phyloP scores from a whole-genome alignment of 805 yeast genomes.

The Cyberlindnera suaveolens region DNA sequence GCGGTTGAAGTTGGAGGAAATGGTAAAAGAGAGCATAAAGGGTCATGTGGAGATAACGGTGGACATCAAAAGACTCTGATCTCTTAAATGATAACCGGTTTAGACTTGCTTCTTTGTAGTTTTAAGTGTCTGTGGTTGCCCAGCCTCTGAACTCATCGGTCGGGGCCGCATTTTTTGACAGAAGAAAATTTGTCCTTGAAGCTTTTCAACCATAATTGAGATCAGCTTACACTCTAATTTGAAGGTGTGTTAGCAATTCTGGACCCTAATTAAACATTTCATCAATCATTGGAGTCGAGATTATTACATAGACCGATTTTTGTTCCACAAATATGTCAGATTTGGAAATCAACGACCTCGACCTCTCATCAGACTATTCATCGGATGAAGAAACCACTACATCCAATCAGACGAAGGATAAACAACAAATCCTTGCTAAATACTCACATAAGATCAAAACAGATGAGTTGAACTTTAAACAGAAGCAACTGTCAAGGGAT shows the following conservation, averaged over 20 bases:
- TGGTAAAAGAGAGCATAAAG: constrained; percentile 28
- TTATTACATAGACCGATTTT: too few relatives aligned
- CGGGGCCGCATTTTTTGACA: too few relatives aligned
- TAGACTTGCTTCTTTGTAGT: too few relatives aligned
- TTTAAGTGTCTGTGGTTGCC: too few relatives aligned
- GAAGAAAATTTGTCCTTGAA: too few relatives aligned
- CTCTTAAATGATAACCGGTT: background rate
- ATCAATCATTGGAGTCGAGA: too few relatives aligned
- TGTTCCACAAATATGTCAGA: too few relatives aligned
- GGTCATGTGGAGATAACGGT: constrained; percentile 35
- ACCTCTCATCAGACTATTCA: background rate
- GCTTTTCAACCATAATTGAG: too few relatives aligned
- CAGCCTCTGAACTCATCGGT: too few relatives aligned
- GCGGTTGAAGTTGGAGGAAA: constrained; percentile 41
- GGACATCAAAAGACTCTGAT: constrained; percentile 32
- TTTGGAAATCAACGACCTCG: background rate
- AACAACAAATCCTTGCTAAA: constrained; percentile 49
- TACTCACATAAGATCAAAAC: constrained; percentile 60
- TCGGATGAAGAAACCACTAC: constrained; percentile 1
- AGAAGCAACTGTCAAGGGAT: constrained; percentile 63
- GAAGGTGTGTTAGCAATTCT: too few relatives aligned
- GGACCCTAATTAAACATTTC: too few relatives aligned
- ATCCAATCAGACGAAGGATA: constrained; percentile 24
- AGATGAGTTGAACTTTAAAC: constrained; percentile 49
- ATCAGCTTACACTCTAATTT: too few relatives aligned